Evolutionary conservation across 306 rosid species (phyloP), one percentile per base, ranked within the genome.

Genomic region (Malus sylvestris): DNA sequence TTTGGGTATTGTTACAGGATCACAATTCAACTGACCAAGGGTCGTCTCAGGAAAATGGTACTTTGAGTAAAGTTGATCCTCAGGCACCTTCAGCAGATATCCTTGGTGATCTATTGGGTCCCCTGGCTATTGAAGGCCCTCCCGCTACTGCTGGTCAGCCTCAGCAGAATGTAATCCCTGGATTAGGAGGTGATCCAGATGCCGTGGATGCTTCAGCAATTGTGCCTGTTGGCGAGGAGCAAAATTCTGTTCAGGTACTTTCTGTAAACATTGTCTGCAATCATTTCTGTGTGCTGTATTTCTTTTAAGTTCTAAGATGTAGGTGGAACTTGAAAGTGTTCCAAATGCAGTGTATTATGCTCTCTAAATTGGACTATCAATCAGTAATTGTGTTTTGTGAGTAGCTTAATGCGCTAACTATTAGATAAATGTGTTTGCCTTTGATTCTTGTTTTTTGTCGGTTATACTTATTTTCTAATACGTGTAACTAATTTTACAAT

Each of bases 51-150:
- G 91, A 89, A 79, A 93, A 96, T 88, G 98, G 98, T 75, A 81
- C 86, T 75, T 80, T 81, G 78, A 86, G 2, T 88, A 80, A 35
- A 35, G 88, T 86, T 70, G 93, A 92, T 81, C 85, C 90, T 68
- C 83, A 83, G 76, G 82, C 87, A 73, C 81, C 90, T 57, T 70
- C 90, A 49, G 83, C 82, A 46, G 98, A 96, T 86, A 83, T 92
- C 80, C 90, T 92, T 72, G 77, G 93, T 52, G 99, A 96, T 82
- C 87, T 96, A 66, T 87, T 96, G 86, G 96, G 96, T 81, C 91
- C 98, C 33, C 83, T 95, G 85, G 99, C 98, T 78, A 91, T 96
- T 76, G 99, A 89, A 87, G 99, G 94, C 59, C 97, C 98, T 81
- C 96, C 97, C 1, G n/a, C 88, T 72, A 68, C 68, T 79, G 58